Evolutionary conservation across 345 rosid genomes (phyloP).

Genomic region (Turnera subulata): DNA sequence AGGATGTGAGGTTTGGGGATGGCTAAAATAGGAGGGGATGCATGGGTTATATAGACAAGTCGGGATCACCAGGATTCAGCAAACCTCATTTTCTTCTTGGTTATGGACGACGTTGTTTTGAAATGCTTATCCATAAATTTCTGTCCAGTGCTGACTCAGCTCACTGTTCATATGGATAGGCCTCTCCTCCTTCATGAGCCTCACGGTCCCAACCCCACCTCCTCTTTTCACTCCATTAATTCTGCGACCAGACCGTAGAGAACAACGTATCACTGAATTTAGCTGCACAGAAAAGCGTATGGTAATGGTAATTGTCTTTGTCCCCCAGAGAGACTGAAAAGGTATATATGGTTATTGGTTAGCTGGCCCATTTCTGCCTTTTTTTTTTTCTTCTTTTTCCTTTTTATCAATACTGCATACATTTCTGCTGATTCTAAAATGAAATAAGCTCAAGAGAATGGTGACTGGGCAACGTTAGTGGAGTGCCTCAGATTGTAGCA

Average conservation of each 20-base stretch:
- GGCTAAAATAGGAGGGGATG: background rate
- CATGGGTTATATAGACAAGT: background rate
- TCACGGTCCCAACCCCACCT: conserved; percentile 5
- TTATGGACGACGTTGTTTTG: background rate
- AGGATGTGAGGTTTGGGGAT: background rate
- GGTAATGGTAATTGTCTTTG: too few species aligned
- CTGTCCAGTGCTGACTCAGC: conserved; percentile 44
- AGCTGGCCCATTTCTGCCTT: too few species aligned
- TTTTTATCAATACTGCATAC: too few species aligned
- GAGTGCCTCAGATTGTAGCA: too few species aligned
- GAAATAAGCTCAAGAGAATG: too few species aligned
- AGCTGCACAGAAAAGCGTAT: background rate
- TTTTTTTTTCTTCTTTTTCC: too few species aligned
- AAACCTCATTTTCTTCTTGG: background rate
- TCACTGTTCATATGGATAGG: conserved; percentile 27
- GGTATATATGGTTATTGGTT: too few species aligned
- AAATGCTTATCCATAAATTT: conserved; percentile 33
- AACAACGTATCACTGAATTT: background rate
- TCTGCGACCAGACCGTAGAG: background rate
- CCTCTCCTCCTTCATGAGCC: background rate
- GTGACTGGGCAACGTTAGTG: too few species aligned
- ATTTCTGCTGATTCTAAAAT: too few species aligned
- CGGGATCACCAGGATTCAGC: background rate
- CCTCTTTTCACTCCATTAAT: background rate
- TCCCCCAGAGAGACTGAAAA: too few species aligned